Conservation (phyloP, 176 grass and related monocot genomes). For the Elymus sibiricus region DNA sequence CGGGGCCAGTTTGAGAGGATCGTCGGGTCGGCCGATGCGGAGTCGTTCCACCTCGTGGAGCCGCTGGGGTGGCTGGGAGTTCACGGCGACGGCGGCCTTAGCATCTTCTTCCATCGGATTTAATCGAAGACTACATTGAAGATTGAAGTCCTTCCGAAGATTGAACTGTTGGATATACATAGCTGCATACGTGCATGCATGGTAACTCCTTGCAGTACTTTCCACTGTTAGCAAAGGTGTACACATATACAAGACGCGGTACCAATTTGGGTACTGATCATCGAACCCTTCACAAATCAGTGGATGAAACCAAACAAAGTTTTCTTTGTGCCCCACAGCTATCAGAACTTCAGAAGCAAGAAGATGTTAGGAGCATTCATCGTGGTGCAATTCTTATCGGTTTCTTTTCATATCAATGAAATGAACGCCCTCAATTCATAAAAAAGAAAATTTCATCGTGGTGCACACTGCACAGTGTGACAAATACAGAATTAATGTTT, state of each 20-base stretch:
- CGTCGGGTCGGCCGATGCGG: slow-evolving; percentile 45
- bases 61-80: slow-evolving; percentile 29
- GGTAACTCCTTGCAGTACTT: too few species aligned
- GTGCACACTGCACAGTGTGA: too few species aligned
- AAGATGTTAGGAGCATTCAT: not conserved
- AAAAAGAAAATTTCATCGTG: too few species aligned
- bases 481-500: too few species aligned
- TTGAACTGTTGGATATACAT: not conserved
- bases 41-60: slow-evolving; percentile 54
- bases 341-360: not conserved
- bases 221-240: not conserved
- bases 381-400: too few species aligned
- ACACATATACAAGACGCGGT: not conserved
- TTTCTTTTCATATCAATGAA: too few species aligned
- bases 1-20: slow-evolving; percentile 46
- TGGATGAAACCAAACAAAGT: not conserved
- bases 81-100: slow-evolving; percentile 29
- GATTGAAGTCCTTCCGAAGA: too few species aligned
- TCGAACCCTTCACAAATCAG: not conserved
- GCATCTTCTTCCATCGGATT: slow-evolving; percentile 44
- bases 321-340: not conserved
- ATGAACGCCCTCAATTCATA: too few species aligned
- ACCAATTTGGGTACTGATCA: not conserved
- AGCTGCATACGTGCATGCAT: not conserved
- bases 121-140: not conserved